Evolutionary conservation across 495 filamentous ascomycete genomes (phyloP).

Genomic region (Daldinia concentrica): DNA sequence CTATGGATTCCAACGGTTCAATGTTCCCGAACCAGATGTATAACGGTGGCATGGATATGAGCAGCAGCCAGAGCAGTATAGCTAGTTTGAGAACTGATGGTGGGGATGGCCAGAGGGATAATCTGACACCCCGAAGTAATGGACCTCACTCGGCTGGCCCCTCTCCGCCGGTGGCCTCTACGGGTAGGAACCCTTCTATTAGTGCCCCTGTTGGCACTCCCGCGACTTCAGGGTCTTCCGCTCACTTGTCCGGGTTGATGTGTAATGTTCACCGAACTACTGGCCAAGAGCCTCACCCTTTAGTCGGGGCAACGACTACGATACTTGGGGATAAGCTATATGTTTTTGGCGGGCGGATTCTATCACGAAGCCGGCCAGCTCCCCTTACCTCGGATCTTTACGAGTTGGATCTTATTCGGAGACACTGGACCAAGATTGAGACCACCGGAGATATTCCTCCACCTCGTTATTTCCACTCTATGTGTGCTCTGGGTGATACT

Average conservation of each 20-base stretch:
- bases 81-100: constrained; percentile 52
- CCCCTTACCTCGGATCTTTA: constrained; percentile 89
- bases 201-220: constrained; percentile 62
- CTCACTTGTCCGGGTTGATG: constrained; percentile 83
- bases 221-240: constrained; percentile 55
- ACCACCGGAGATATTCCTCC: constrained; percentile 84
- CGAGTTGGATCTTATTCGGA: constrained; percentile 87
- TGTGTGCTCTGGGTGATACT: constrained; percentile 90
- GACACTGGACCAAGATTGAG: constrained; percentile 93
- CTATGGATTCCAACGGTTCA: constrained; percentile 69
- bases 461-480: constrained; percentile 94
- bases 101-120: constrained; percentile 58
- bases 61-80: constrained; percentile 67
- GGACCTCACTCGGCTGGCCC: constrained; percentile 61
- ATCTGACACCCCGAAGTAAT: constrained; percentile 60
- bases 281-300: constrained; percentile 85
- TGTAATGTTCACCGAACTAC: constrained; percentile 94
- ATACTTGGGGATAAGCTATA: constrained; percentile 94
- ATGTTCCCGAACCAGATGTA: constrained; percentile 56
- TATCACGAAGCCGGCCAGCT: constrained; percentile 80
- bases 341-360: constrained; percentile 90
- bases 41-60: constrained; percentile 51
- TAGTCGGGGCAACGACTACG: constrained; percentile 95
- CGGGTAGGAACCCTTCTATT: constrained; percentile 52
- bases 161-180: constrained; percentile 51